phyloP scores from a whole-genome alignment of 2,329 filamentous ascomycete species.

The Neonectria ditissima region DNA sequence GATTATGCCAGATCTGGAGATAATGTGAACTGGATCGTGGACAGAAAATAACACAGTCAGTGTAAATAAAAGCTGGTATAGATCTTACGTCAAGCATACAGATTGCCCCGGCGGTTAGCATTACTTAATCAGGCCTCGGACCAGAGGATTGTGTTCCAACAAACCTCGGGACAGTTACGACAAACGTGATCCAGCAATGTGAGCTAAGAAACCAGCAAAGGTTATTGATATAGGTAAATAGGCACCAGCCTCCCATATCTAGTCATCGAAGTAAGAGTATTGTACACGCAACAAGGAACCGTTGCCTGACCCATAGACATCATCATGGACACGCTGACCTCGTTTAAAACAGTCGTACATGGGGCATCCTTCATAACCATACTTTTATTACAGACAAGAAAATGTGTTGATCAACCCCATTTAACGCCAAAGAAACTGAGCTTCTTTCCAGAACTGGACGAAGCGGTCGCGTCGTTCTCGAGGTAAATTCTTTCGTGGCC shows the following conservation, averaged over 20 bases:
- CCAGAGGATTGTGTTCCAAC: background rate
- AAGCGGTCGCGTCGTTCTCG: slow-evolving; percentile 66
- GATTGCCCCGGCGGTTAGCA: fast-evolving
- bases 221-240: background rate
- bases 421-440: slow-evolving; percentile 72
- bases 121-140: background rate
- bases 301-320: background rate
- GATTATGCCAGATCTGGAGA: background rate
- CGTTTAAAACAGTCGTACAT: slow-evolving; percentile 8
- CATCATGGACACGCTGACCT: background rate
- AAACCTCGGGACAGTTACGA: background rate
- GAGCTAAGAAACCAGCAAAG: background rate
- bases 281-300: background rate
- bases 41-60: background rate
- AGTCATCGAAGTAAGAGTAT: background rate
- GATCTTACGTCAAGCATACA: background rate
- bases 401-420: slow-evolving; percentile 55
- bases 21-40: background rate
- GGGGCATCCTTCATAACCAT: slow-evolving; percentile 8
- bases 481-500: slow-evolving; percentile 75
- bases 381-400: background rate
- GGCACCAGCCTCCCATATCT: background rate
- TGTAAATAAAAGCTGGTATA: background rate
- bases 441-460: slow-evolving; percentile 53
- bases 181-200: too few species aligned